Evolutionary conservation across 257 asterid genomes (phyloP), one percentile per base, ranked within the genome.

Genomic region (Fraxinus quadrangulata): DNA sequence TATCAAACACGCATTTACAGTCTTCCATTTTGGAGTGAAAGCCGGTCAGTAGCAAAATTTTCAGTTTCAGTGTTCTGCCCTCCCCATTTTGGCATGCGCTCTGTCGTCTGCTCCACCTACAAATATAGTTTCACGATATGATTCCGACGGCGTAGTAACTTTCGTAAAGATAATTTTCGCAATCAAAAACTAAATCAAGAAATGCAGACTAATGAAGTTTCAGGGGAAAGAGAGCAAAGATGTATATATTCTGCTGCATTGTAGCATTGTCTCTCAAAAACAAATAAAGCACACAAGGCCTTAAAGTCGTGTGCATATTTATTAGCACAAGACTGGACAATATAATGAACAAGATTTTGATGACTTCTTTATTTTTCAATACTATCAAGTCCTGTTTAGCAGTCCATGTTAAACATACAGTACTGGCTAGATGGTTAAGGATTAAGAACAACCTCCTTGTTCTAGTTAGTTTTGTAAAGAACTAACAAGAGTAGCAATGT

Each of bases 81-180:
- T 31, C 95, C 97, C 95, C 94, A 92, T 75, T 84, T 87, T 11
- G 85, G 77, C 91, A 88, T 83, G 73, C 97, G 86, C 78, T 87
- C 88, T 9, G 87, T 76, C 3, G 96, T 86, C 56, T 89, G 88
- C 84, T 86, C 89, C 24, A 79, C 87, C 89, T 83, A 81, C 67
- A 51, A 67, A 33, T 39, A 23, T 63, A 54, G 65, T 13, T 47
- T 16, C n/a, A 3, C 7, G 2, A 47, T 14, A 47, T 47, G n/a
- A 47, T 47, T 13, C 19, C 7, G 6, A 14, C 56, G 2, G 0
- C n/a, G 4, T 3, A 14, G n/a, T 14, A 14, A 47, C 19, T 47
- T 4, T 47, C 4, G 56, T 47, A 47, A 47, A 37, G 42, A 37
- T 37, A 37, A 37, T 37, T 37, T 37, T 37, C 42, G 28, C 12